These are phyloP conservation scores for Cymbidium sinense DNA, from an alignment of 106 monocot species.

Conservation along the genomic window DNA sequence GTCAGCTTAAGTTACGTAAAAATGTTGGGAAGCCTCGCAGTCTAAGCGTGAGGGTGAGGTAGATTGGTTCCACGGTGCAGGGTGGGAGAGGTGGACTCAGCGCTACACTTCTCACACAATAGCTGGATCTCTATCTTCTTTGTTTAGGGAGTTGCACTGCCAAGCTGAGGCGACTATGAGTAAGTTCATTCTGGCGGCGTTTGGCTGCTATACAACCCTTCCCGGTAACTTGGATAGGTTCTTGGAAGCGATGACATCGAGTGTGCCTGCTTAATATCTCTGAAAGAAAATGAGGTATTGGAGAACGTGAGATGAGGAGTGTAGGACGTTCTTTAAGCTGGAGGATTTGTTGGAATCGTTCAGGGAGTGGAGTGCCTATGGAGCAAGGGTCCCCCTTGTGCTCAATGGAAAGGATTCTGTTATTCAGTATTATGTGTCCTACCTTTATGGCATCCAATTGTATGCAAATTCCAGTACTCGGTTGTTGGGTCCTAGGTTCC, in stretches of 20 bases:
- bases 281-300: constrained; percentile 55
- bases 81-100: constrained; percentile 17
- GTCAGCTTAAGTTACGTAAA: neutral
- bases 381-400: constrained; percentile 66
- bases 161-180: constrained; percentile 12
- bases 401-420: constrained; percentile 49
- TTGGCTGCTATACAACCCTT: neutral
- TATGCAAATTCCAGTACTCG: constrained; percentile 36
- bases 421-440: constrained; percentile 83
- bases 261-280: constrained; percentile 33
- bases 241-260: constrained; percentile 48
- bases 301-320: constrained; percentile 36
- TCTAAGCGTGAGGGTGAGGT: constrained; percentile 29
- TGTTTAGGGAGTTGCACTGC: neutral
- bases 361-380: constrained; percentile 81
- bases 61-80: constrained; percentile 35
- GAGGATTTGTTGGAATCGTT: constrained; percentile 70
- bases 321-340: constrained; percentile 37
- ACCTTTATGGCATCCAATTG: constrained; percentile 74
- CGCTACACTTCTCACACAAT: constrained; percentile 6
- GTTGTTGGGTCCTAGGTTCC: constrained; percentile 27
- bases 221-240: constrained; percentile 62
- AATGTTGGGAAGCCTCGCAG: constrained; percentile 42
- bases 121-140: neutral
- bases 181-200: neutral